These are phyloP conservation scores for Penicillium sp. DNA, from an alignment of 2,329 filamentous ascomycete species.

Conservation along the genomic window DNA sequence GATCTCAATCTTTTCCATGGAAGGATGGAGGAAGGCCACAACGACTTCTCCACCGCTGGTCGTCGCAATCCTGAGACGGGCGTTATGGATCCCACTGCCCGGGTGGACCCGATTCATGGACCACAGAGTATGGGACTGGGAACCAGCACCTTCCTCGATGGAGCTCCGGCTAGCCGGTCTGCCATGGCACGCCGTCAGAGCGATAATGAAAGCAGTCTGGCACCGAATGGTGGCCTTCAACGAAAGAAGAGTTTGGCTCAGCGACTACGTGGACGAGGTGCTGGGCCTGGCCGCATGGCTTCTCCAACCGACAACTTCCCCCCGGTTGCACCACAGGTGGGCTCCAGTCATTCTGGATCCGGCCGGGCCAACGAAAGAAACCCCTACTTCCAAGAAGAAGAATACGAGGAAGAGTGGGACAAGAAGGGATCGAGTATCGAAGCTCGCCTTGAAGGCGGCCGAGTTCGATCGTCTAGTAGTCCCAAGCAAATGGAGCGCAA, in stretches of 20 bases:
- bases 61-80: slow-evolving; percentile 35
- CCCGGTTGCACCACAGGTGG: slow-evolving; percentile 26
- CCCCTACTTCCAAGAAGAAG: slow-evolving; percentile 80
- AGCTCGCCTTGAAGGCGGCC: slow-evolving; percentile 35
- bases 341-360: slow-evolving; percentile 36
- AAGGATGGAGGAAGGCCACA: slow-evolving; percentile 78
- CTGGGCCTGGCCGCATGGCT: slow-evolving; percentile 58
- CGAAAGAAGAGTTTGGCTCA: slow-evolving; percentile 95
- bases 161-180: slow-evolving; percentile 78
- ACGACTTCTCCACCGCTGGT: slow-evolving; percentile 63
- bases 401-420: slow-evolving; percentile 69
- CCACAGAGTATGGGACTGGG: slow-evolving; percentile 81
- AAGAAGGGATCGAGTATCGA: slow-evolving; percentile 62
- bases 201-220: slow-evolving; percentile 57
- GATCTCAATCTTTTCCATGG: slow-evolving; percentile 90
- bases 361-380: slow-evolving; percentile 57
- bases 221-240: slow-evolving; percentile 63
- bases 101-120: slow-evolving; percentile 75
- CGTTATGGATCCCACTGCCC: slow-evolving; percentile 63
- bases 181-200: slow-evolving; percentile 75
- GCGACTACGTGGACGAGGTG: slow-evolving; percentile 71
- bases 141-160: slow-evolving; percentile 93
- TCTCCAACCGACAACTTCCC: slow-evolving; percentile 51
- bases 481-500: slow-evolving; percentile 66
- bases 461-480: slow-evolving; percentile 56